A percentile compares a stretch with the other conserved stretches of the same genome.
phyloP scores from a whole-genome alignment of 225 moss, liverwort and hornwort genomes.

The Lunularia cruciata region DNA sequence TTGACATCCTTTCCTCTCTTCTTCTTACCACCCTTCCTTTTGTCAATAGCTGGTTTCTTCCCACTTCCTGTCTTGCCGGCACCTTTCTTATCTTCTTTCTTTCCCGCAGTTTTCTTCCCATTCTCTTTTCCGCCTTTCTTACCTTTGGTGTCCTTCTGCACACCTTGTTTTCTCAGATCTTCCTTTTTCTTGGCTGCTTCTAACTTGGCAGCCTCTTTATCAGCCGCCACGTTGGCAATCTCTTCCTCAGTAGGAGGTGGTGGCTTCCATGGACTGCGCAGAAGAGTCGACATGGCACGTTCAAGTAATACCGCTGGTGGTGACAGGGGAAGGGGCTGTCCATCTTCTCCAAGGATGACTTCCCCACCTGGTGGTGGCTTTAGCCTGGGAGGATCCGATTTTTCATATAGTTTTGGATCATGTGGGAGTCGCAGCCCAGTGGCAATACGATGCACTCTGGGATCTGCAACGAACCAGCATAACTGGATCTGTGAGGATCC shows the following conservation, averaged over 20 bases:
- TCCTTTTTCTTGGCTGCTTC: constrained; percentile 11
- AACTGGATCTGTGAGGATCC: no score
- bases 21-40: constrained; percentile 19
- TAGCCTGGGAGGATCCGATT: constrained; percentile 6
- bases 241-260: constrained; percentile 19
- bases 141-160: background rate
- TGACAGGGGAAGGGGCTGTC: constrained; percentile 7
- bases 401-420: constrained; percentile 1
- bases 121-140: constrained; percentile 7
- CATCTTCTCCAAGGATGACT: constrained; percentile 14
- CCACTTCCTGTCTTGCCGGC: background rate
- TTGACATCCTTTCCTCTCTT: constrained; percentile 10
- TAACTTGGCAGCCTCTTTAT: constrained; percentile 19
- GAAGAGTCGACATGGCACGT: constrained; percentile 36
- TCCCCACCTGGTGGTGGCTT: constrained; percentile 1
- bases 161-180: background rate
- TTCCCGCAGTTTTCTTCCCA: constrained; percentile 3
- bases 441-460: constrained; percentile 41
- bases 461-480: constrained; percentile 38
- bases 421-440: constrained; percentile 27
- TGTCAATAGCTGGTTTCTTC: constrained; percentile 4
- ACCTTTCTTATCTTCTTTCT: constrained; percentile 23
- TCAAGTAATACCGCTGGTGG: constrained; percentile 12
- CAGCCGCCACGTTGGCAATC: constrained; percentile 9
- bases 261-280: constrained; percentile 32